Evolutionary conservation across 208 protist species (phyloP).

Genomic region (Leptomonas pyrrhocoris): DNA sequence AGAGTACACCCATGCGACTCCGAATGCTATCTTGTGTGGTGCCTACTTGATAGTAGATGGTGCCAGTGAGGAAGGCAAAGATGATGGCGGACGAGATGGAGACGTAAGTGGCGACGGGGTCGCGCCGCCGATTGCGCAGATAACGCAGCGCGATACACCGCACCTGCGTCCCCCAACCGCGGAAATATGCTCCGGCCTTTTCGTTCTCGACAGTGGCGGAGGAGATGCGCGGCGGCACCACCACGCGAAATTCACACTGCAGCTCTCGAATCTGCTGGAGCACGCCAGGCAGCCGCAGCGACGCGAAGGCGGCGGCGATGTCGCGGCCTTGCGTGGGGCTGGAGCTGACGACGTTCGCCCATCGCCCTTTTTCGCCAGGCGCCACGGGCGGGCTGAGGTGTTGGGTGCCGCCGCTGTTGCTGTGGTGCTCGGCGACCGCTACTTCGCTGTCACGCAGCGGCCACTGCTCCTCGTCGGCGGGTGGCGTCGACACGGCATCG

Average conservation of each 20-base stretch:
- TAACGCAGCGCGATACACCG: slow-evolving; percentile 56
- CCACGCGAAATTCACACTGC: not conserved
- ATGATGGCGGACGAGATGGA: slow-evolving; percentile 51
- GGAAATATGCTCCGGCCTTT: slow-evolving; percentile 35
- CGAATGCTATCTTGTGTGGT: slow-evolving; percentile 50
- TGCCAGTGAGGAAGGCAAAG: slow-evolving; percentile 70
- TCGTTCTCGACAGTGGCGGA: not conserved
- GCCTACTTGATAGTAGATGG: slow-evolving; percentile 74
- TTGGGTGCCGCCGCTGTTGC: too few species aligned
- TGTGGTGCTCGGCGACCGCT: slow-evolving; percentile 7
- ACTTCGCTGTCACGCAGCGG: slow-evolving; percentile 16
- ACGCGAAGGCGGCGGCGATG: slow-evolving; percentile 55
- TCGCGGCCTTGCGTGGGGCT: slow-evolving; percentile 37
- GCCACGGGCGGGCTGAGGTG: not conserved
- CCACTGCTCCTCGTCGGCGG: slow-evolving; percentile 25
- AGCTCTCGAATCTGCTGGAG: slow-evolving; percentile 17
- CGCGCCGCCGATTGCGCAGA: slow-evolving; percentile 61
- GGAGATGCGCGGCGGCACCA: not conserved
- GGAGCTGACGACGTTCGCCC: not conserved
- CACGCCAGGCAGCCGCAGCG: slow-evolving; percentile 33
- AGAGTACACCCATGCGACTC: slow-evolving; percentile 72
- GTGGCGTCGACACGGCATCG: slow-evolving; percentile 50
- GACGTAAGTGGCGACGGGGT: slow-evolving; percentile 55
- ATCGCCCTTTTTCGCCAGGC: slow-evolving; percentile 1
- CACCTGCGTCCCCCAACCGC: slow-evolving; percentile 53